A percentile compares a stretch with the other conserved stretches of the same genome.
Evolutionary conservation across 1,284 basidiomycete genomes (phyloP).

Genomic region (Irpex sp.): DNA sequence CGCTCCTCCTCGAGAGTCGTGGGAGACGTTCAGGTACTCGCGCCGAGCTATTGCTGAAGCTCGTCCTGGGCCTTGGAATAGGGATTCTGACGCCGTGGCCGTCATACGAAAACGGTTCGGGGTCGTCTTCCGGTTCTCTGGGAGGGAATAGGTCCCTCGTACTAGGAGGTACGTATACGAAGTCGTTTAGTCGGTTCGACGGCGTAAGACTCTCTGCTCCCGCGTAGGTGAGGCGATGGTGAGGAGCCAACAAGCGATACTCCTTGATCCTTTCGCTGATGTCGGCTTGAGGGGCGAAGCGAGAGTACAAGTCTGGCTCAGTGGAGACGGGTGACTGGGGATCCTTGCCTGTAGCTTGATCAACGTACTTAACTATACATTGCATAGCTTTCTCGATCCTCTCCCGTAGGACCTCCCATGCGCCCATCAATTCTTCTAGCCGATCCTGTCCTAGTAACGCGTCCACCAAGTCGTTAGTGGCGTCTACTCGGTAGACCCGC

Average conservation of each 20-base stretch:
- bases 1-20: too few relatives aligned
- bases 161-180: background rate
- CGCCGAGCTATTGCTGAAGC: background rate
- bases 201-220: background rate
- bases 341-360: background rate
- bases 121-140: background rate
- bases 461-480: background rate
- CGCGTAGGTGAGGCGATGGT: background rate
- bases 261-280: background rate
- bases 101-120: background rate
- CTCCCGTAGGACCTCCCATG: background rate
- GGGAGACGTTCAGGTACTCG: background rate
- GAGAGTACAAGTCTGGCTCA: background rate
- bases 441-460: background rate
- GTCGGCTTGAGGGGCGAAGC: background rate
- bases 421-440: background rate
- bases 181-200: background rate
- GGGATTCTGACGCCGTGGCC: background rate
- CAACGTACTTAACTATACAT: background rate
- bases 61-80: background rate
- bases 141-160: background rate
- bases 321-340: background rate
- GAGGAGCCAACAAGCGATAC: background rate
- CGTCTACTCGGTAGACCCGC: background rate
- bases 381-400: background rate